Evolutionary conservation across 139 green algal species (phyloP).

Genomic region (Chlamydomonas sp.): DNA sequence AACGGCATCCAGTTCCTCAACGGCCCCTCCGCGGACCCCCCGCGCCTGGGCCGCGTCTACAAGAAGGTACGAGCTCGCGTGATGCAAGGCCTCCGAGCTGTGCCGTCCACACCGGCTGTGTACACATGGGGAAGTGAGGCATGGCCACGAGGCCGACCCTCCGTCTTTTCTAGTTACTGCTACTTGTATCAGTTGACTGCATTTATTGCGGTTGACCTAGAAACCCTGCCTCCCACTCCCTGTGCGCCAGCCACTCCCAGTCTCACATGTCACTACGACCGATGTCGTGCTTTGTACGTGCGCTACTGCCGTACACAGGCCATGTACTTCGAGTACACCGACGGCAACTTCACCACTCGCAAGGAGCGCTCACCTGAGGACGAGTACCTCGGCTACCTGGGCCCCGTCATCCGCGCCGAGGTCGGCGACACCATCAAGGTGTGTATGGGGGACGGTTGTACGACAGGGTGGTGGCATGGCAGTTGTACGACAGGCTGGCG

Average conservation of each 20-base stretch:
- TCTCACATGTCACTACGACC: no score
- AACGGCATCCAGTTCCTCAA: constrained; percentile 6
- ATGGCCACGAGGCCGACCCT: no score
- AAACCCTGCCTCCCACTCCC: no score
- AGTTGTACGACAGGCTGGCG: constrained; percentile 9
- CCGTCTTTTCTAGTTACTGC: no score
- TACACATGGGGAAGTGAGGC: no score
- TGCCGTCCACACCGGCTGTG: no score
- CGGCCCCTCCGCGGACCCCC: constrained; percentile 5
- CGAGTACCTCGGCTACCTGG: constrained; percentile 73
- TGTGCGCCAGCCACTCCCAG: no score
- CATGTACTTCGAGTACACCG: constrained; percentile 74
- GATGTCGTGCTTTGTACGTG: no score
- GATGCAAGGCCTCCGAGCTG: no score
- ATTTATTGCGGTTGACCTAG: no score
- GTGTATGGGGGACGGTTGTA: neutral
- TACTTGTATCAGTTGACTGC: no score
- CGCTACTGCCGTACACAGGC: neutral
- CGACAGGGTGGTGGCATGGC: constrained; percentile 20
- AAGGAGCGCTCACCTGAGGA: constrained; percentile 45
- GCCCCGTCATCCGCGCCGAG: constrained; percentile 66
- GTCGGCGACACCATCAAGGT: constrained; percentile 74
- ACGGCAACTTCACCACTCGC: constrained; percentile 69
- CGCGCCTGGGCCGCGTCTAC: constrained; percentile 52
- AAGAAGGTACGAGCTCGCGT: neutral